Base-by-base conservation (phyloP, 768 basidiomycete genomes). In the Clitopilus hobsonii region DNA sequence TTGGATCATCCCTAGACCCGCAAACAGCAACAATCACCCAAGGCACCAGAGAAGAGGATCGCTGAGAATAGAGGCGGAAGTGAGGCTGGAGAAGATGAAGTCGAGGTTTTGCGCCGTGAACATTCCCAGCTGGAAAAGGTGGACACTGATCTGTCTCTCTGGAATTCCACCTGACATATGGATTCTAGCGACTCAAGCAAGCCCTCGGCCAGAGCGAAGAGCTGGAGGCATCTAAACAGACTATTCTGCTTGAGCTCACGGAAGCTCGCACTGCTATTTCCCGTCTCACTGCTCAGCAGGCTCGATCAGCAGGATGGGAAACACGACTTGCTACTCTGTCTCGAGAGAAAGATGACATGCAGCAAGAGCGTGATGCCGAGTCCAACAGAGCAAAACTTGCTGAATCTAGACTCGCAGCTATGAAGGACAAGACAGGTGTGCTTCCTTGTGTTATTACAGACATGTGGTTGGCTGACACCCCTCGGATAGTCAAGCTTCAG, bases 131-230 rank as follows among this genome's bases (percentile, higher is more conserved):
- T 89, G 16, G 81, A 90, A 61, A 86, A 83, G 76, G 85, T 85
- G 54, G 20, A 26, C 22, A 53, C 26, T 49, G 7, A 14, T 6
- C 28, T 48, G 22, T n/a, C 20, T 38, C 16, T 36, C 22, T 30
- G 25, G 38, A 54, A 48, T 45, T 27, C n/a, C 20, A 14, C 16
- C 29, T n/a, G 14, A 36, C 20, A 3, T 47, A 18, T 8, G 18
- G 54, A 36, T 56, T 32, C 5, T 55, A 94, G 91, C 82, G 87
- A 28, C 75, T 94, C 28, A 85, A 85, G 6, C 88, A 91, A 65
- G 86, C 90, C 16, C 72, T 91, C 16, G 75, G 91, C 38, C 89
- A 92, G 65, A 89, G 81, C 52, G 94, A 96, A 69, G 80, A 91
- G 28, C 78, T 85, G 1, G 94, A 96, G 61, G 76, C 81, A 1